Conservation (phyloP, 2,329 filamentous ascomycete genomes). For the Chaetomiaceae sp. region DNA sequence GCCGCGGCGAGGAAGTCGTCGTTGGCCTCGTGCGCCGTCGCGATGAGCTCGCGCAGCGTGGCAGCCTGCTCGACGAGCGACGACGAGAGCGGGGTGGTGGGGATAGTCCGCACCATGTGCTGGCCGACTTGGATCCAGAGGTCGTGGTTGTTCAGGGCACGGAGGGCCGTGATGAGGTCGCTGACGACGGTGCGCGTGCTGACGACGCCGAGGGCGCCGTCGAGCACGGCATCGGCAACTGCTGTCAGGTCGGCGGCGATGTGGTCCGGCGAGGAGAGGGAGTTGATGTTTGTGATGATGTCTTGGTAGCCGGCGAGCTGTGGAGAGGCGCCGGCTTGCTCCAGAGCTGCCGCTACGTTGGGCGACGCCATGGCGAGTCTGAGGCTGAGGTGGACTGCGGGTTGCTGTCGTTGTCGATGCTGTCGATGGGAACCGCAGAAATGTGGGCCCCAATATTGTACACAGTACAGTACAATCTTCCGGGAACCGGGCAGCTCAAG, state of each 20-base stretch:
- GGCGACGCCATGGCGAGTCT: slow-evolving; percentile 21
- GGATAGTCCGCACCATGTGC: slow-evolving; percentile 64
- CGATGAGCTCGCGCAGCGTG: slow-evolving; percentile 71
- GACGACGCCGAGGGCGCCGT: slow-evolving; percentile 27
- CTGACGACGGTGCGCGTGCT: slow-evolving; percentile 27
- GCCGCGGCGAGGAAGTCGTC: slow-evolving; percentile 80
- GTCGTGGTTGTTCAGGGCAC: slow-evolving; percentile 54
- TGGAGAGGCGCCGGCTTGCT: slow-evolving; percentile 12
- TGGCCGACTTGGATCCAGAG: slow-evolving; percentile 71
- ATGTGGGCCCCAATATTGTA: too few relatives aligned
- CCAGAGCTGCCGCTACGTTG: slow-evolving; percentile 23
- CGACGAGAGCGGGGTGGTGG: slow-evolving; percentile 47
- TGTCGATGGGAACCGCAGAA: too few relatives aligned
- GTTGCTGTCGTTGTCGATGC: too few relatives aligned
- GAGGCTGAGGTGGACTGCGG: not conserved
- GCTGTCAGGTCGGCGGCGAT: slow-evolving; percentile 25
- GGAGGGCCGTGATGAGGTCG: slow-evolving; percentile 45
- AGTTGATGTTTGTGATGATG: slow-evolving; percentile 25
- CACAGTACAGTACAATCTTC: too few relatives aligned
- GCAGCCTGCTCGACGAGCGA: slow-evolving; percentile 84
- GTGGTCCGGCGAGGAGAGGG: slow-evolving; percentile 18
- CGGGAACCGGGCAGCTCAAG: too few relatives aligned
- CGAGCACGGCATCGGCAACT: slow-evolving; percentile 24
- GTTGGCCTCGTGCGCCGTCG: slow-evolving; percentile 73
- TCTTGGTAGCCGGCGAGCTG: slow-evolving; percentile 20